phyloP scores from a whole-genome alignment of 768 basidiomycete species.

The Tulasnella sp. region DNA sequence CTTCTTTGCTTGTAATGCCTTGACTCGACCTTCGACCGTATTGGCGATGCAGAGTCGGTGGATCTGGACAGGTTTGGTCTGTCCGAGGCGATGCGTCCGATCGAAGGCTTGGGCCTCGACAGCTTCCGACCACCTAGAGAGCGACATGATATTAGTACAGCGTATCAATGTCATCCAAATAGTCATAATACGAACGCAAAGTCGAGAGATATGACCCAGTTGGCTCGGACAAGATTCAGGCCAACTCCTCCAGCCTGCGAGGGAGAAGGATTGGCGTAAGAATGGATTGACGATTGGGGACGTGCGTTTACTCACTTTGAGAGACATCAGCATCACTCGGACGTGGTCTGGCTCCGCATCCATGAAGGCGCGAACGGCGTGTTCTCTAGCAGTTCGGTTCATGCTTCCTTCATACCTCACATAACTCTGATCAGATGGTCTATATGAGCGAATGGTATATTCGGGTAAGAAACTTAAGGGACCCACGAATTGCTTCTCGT shows the following conservation, averaged over 20 bases:
- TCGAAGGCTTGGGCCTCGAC: conserved; percentile 66
- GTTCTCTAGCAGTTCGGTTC: conserved; percentile 56
- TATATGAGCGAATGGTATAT: conserved; percentile 56
- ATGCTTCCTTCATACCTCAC: conserved; percentile 64
- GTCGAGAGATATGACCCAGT: conserved; percentile 66
- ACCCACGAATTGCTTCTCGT: conserved; percentile 50
- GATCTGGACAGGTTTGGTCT: conserved; percentile 50
- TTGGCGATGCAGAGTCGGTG: conserved; percentile 19
- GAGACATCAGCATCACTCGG: conserved; percentile 37
- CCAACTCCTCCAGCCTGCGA: conserved; percentile 63
- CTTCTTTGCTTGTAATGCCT: conserved; percentile 18
- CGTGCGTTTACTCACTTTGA: not conserved
- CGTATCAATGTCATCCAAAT: not conserved
- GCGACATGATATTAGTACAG: not conserved
- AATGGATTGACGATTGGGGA: conserved; percentile 52
- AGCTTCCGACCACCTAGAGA: conserved; percentile 46
- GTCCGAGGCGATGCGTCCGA: conserved; percentile 62
- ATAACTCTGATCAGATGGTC: conserved; percentile 10
- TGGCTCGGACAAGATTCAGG: conserved; percentile 64
- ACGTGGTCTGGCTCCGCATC: conserved; percentile 50
- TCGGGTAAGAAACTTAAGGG: not conserved
- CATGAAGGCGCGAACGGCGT: conserved; percentile 64
- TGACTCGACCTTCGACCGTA: conserved; percentile 22
- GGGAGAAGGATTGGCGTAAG: conserved; percentile 49
- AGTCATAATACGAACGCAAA: conserved; percentile 40